Evolutionary conservation across 208 protist species (phyloP).

Genomic region (Crithidia sp.): DNA sequence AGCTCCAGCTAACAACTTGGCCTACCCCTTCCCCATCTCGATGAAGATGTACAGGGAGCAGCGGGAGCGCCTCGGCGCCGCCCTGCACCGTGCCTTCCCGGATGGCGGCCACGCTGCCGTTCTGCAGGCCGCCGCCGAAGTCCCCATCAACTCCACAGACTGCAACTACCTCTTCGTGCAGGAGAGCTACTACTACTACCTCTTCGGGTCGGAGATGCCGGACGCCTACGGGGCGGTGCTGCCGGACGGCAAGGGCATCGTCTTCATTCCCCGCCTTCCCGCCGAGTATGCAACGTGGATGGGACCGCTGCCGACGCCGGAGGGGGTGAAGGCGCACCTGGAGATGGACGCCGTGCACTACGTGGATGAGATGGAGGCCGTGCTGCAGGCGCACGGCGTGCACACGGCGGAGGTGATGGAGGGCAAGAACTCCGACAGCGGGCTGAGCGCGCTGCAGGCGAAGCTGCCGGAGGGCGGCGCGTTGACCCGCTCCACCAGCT

Average conservation of each 20-base stretch:
- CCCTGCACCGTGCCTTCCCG: conserved; percentile 43
- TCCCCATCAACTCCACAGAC: conserved; percentile 91
- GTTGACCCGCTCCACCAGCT: conserved; percentile 35
- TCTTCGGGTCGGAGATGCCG: conserved; percentile 90
- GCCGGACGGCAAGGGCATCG: conserved; percentile 53
- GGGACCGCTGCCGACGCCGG: conserved; percentile 81
- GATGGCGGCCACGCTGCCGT: conserved; percentile 71
- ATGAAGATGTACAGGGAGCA: conserved; percentile 89
- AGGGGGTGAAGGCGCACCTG: conserved; percentile 54
- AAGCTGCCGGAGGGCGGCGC: conserved; percentile 45
- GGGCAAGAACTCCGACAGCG: conserved; percentile 86
- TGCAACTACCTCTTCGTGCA: conserved; percentile 91
- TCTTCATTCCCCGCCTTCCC: conserved; percentile 91
- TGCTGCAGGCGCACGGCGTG: conserved; percentile 54
- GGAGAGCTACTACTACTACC: conserved; percentile 95
- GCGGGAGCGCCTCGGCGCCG: conserved; percentile 68
- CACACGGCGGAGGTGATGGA: conserved; percentile 75
- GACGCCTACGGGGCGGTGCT: conserved; percentile 85
- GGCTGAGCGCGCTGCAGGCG: conserved; percentile 60
- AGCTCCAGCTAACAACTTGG: conserved; percentile 27
- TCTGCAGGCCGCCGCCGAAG: conserved; percentile 79
- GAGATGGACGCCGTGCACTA: conserved; percentile 86
- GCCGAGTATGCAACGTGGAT: conserved; percentile 92
- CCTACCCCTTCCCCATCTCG: conserved; percentile 74
- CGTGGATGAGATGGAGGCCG: conserved; percentile 75